Conservation (phyloP, 1,284 basidiomycete species). For the Meripilus lineatus region DNA sequence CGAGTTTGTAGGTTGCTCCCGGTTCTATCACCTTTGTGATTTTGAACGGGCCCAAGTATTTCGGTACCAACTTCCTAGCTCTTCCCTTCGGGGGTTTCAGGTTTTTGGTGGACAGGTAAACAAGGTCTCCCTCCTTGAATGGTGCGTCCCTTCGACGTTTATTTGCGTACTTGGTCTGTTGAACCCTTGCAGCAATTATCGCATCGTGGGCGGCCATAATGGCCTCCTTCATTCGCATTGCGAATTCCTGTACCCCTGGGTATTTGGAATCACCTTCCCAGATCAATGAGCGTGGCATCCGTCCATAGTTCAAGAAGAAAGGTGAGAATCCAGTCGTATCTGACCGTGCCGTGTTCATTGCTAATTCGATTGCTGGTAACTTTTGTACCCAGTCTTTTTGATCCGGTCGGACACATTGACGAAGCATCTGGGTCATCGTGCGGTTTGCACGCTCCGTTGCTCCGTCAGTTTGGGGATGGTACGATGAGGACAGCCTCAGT, state of each 20-base stretch:
- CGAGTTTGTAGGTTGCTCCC: neutral
- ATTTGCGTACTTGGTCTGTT: constrained; percentile 23
- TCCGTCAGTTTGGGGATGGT: constrained; percentile 29
- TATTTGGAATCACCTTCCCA: constrained; percentile 23
- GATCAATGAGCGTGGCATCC: constrained; percentile 25
- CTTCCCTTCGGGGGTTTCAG: constrained; percentile 18
- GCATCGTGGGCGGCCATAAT: constrained; percentile 21
- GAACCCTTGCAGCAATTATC: constrained; percentile 23
- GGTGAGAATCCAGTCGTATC: constrained; percentile 27
- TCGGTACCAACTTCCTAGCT: constrained; percentile 28
- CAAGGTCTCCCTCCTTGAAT: constrained; percentile 21
- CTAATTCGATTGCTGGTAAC: too few relatives aligned
- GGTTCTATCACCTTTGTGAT: constrained; percentile 22
- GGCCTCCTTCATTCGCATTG: constrained; percentile 3
- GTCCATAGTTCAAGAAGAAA: constrained; percentile 32
- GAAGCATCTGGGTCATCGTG: constrained; percentile 21
- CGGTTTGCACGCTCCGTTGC: constrained; percentile 21
- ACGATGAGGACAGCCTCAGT: constrained; percentile 32
- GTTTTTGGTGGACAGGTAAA: too few relatives aligned
- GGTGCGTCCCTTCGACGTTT: constrained; percentile 7
- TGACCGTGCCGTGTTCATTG: too few relatives aligned
- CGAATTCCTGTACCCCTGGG: constrained; percentile 14
- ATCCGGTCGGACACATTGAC: too few relatives aligned
- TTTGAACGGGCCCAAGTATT: constrained; percentile 29
- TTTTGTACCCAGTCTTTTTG: too few relatives aligned